phyloP scores from a whole-genome alignment of 371 early-diverging fungal species.

The Mucor lusitanicus region DNA sequence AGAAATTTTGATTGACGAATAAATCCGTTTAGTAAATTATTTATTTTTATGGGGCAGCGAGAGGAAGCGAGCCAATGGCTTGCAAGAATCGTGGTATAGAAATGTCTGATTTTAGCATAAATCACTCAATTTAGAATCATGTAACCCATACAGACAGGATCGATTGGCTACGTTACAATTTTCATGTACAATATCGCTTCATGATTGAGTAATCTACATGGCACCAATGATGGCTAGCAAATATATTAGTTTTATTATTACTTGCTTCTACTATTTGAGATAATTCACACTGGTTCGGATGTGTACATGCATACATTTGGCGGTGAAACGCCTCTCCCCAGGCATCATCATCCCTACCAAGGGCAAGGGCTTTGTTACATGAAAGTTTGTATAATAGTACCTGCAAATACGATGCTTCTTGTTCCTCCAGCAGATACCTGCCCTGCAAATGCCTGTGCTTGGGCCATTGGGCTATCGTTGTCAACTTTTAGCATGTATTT shows the following conservation, averaged over 20 bases:
- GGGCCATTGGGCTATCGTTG: too few relatives aligned
- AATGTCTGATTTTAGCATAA: neutral
- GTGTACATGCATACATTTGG: too few relatives aligned
- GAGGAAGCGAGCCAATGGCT: neutral
- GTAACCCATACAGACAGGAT: neutral
- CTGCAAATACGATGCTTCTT: too few relatives aligned
- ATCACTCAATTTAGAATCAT: neutral
- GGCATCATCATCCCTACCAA: too few relatives aligned
- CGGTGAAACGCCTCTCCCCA: too few relatives aligned
- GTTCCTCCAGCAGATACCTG: too few relatives aligned
- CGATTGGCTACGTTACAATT: neutral
- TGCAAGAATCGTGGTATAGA: neutral
- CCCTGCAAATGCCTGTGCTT: too few relatives aligned
- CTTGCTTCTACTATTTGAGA: too few relatives aligned
- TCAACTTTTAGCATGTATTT: neutral
- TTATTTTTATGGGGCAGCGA: neutral
- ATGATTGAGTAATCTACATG: neutral
- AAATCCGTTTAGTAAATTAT: neutral
- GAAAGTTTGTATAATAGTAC: too few relatives aligned
- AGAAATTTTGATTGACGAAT: conserved; percentile 16
- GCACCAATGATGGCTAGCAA: neutral
- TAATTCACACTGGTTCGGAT: too few relatives aligned
- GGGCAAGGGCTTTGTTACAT: too few relatives aligned
- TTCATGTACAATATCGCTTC: neutral
- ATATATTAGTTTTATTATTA: too few relatives aligned